These are phyloP conservation scores for Jacaranda mimosifolia DNA, from an alignment of 257 asterid species.

Conservation along the genomic window DNA sequence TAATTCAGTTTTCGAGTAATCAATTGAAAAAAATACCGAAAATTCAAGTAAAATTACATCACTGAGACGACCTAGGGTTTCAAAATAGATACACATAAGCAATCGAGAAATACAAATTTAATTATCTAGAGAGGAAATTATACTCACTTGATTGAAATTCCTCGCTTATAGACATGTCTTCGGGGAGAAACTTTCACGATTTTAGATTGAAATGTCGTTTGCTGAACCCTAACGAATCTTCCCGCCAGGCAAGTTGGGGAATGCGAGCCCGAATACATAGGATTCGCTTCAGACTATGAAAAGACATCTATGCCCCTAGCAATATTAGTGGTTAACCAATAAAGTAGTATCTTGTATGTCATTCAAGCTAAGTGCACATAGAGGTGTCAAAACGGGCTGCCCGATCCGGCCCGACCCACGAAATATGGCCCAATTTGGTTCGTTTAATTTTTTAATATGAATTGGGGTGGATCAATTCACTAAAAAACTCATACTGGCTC, in stretches of 20 bases:
- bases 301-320: slow-evolving; percentile 33
- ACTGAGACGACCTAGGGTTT: slow-evolving; percentile 38
- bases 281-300: background rate
- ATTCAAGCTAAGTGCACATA: too few relatives aligned
- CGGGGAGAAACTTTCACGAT: background rate
- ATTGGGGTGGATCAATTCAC: too few relatives aligned
- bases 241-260: slow-evolving; percentile 44
- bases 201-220: slow-evolving; percentile 14
- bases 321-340: background rate
- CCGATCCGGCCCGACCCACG: too few relatives aligned
- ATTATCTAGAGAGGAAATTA: background rate
- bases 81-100: slow-evolving; percentile 1
- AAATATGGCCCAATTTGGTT: too few relatives aligned
- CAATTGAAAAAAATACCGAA: slow-evolving; percentile 11
- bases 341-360: too few relatives aligned
- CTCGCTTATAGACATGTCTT: slow-evolving; percentile 74
- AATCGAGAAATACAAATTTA: slow-evolving; percentile 17
- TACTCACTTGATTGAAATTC: slow-evolving; percentile 85
- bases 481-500: too few relatives aligned
- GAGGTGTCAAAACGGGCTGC: too few relatives aligned
- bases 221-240: slow-evolving; percentile 45
- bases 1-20: background rate
- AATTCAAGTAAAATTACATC: slow-evolving; percentile 12
- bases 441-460: too few relatives aligned
- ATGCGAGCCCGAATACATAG: slow-evolving; percentile 10